These are phyloP conservation scores for Fusarium subtropicale DNA, from an alignment of 2,329 filamentous ascomycete species.

Conservation along the genomic window DNA sequence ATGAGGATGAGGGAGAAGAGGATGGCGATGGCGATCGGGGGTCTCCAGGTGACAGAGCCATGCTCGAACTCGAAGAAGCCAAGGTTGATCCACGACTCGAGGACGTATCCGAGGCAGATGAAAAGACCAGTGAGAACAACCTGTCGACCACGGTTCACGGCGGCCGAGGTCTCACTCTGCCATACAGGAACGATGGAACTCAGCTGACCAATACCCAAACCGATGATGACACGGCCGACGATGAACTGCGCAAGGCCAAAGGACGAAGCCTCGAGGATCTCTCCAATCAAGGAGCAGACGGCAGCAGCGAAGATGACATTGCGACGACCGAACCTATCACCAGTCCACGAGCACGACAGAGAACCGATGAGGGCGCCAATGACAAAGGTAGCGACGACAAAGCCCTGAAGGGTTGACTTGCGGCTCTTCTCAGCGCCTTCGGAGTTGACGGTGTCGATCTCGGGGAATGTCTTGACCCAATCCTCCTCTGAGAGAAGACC, in stretches of 20 bases:
- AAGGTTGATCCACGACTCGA: slow-evolving; percentile 60
- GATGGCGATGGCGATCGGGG: slow-evolving; percentile 53
- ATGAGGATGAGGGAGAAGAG: slow-evolving; percentile 51
- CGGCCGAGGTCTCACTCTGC: slow-evolving; percentile 63
- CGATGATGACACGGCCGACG: slow-evolving; percentile 63
- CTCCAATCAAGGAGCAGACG: slow-evolving; percentile 63
- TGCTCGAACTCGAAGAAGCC: slow-evolving; percentile 53
- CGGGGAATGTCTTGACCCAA: slow-evolving; percentile 65
- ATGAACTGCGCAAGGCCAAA: slow-evolving; percentile 53
- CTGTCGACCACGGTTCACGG: slow-evolving; percentile 61
- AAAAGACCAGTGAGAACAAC: slow-evolving; percentile 64
- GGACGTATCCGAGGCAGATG: slow-evolving; percentile 56
- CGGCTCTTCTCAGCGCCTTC: slow-evolving; percentile 49
- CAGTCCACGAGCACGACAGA: slow-evolving; percentile 56
- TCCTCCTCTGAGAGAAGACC: slow-evolving; percentile 73
- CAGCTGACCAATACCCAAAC: slow-evolving; percentile 64
- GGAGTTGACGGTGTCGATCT: slow-evolving; percentile 64
- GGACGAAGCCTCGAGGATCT: slow-evolving; percentile 65
- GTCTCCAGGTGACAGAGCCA: slow-evolving; percentile 52
- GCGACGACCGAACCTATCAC: slow-evolving; percentile 69
- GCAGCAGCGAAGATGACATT: slow-evolving; percentile 66
- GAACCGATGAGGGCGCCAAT: slow-evolving; percentile 69
- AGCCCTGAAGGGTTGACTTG: slow-evolving; percentile 60
- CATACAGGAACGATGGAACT: slow-evolving; percentile 66
- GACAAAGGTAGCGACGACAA: slow-evolving; percentile 63